A percentile compares a stretch with the other conserved stretches of the same genome.
Evolutionary conservation across 2,329 filamentous ascomycete genomes (phyloP).

Genomic region (Paraconiothyrium sp.): DNA sequence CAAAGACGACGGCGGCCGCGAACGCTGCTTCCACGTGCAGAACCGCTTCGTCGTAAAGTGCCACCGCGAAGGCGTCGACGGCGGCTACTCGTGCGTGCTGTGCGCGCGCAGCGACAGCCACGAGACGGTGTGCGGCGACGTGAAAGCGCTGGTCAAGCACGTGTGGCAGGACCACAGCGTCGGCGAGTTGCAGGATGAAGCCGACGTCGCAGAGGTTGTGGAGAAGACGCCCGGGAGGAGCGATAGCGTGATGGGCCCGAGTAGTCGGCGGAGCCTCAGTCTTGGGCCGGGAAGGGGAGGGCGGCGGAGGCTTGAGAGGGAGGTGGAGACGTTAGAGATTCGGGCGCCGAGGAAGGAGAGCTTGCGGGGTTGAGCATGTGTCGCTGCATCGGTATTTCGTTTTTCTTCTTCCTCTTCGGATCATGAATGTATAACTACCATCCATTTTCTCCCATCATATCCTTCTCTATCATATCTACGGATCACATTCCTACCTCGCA

Average conservation of each 20-base stretch:
- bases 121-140: slow-evolving; percentile 49
- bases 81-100: slow-evolving; percentile 46
- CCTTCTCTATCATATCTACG: too few relatives aligned
- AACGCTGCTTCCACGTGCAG: slow-evolving; percentile 44
- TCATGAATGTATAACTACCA: too few relatives aligned
- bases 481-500: too few relatives aligned
- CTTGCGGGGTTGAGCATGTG: background rate
- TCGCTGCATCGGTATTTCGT: background rate
- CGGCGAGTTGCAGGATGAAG: slow-evolving; percentile 42
- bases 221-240: slow-evolving; percentile 33
- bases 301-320: slow-evolving; percentile 32
- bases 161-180: slow-evolving; percentile 46
- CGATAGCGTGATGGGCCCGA: slow-evolving; percentile 37
- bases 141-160: slow-evolving; percentile 47
- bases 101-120: slow-evolving; percentile 36
- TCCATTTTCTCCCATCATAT: too few relatives aligned
- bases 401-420: background rate
- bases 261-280: slow-evolving; percentile 40
- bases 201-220: slow-evolving; percentile 43
- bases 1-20: slow-evolving; percentile 41
- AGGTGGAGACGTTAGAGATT: slow-evolving; percentile 37
- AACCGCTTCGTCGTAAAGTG: slow-evolving; percentile 51
- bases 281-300: slow-evolving; percentile 32
- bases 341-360: slow-evolving; percentile 28
- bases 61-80: slow-evolving; percentile 43